These are phyloP conservation scores for Fusarium robinianum DNA, from an alignment of 2,329 filamentous ascomycete species.

Conservation along the genomic window DNA sequence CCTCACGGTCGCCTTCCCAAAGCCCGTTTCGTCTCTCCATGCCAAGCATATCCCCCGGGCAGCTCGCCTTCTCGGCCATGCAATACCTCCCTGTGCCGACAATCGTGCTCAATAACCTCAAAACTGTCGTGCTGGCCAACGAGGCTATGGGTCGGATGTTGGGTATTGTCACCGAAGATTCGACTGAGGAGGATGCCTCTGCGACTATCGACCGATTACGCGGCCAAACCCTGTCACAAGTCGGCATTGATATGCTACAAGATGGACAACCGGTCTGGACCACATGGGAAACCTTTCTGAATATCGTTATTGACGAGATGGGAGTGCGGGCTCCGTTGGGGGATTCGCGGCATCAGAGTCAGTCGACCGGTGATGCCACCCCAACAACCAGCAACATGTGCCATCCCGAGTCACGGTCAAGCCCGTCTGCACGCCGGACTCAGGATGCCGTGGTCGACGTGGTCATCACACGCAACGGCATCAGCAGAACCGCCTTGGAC, in stretches of 20 bases:
- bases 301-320: constrained; percentile 55
- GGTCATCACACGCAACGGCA: constrained; percentile 59
- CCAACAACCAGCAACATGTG: constrained; percentile 39
- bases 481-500: constrained; percentile 47
- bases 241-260: constrained; percentile 75
- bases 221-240: constrained; percentile 68
- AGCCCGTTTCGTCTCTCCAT: constrained; percentile 49
- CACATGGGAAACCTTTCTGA: constrained; percentile 63
- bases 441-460: constrained; percentile 72
- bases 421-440: constrained; percentile 37
- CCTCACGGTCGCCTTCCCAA: constrained; percentile 43
- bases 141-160: constrained; percentile 74
- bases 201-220: constrained; percentile 62
- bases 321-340: constrained; percentile 36
- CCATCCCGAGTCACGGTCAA: constrained; percentile 42
- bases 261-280: constrained; percentile 65
- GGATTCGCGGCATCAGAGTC: constrained; percentile 27
- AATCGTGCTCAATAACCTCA: constrained; percentile 68
- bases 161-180: constrained; percentile 55
- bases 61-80: constrained; percentile 68
- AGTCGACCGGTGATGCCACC: constrained; percentile 42
- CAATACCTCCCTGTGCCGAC: constrained; percentile 76
- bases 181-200: constrained; percentile 47
- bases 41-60: constrained; percentile 54
- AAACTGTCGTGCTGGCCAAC: constrained; percentile 74